Percentiles rank a stretch among this genome's conserved stretches.
Conservation (phyloP, 1,284 basidiomycete genomes). For the Ustilago shanxiensis region DNA sequence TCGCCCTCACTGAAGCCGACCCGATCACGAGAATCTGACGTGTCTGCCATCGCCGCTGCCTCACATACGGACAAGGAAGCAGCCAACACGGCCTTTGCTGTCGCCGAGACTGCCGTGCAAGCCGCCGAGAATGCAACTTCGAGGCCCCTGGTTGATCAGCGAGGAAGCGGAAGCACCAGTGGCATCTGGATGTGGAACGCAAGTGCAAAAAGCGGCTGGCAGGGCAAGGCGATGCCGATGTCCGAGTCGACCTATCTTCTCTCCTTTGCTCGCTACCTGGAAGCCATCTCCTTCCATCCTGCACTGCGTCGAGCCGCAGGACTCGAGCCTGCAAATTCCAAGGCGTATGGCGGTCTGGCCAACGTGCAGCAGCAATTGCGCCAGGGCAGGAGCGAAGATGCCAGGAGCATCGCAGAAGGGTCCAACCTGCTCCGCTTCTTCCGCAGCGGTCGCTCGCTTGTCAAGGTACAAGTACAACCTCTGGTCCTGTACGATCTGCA, state of each 20-base stretch:
- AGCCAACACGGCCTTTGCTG: slow-evolving; percentile 54
- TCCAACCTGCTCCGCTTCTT: slow-evolving; percentile 53
- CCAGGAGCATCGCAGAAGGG: slow-evolving; percentile 47
- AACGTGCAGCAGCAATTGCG: slow-evolving; percentile 47
- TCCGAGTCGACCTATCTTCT: slow-evolving; percentile 60
- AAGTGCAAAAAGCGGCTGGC: slow-evolving; percentile 49
- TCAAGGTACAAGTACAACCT: slow-evolving; percentile 58
- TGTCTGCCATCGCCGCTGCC: slow-evolving; percentile 53
- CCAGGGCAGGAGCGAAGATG: slow-evolving; percentile 43
- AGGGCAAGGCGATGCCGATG: slow-evolving; percentile 47
- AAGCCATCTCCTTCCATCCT: slow-evolving; percentile 59
- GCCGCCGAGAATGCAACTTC: slow-evolving; percentile 43
- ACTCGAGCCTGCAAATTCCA: slow-evolving; percentile 34
- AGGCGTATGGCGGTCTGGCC: slow-evolving; percentile 38
- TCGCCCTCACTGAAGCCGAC: slow-evolving; percentile 20
- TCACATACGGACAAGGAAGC: slow-evolving; percentile 51
- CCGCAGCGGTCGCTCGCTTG: slow-evolving; percentile 45
- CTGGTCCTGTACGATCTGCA: slow-evolving; percentile 52
- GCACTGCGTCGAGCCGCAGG: slow-evolving; percentile 46
- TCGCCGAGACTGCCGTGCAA: slow-evolving; percentile 56
- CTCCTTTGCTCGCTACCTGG: slow-evolving; percentile 62
- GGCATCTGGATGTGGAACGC: slow-evolving; percentile 61
- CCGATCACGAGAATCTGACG: slow-evolving; percentile 41
- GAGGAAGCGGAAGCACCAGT: slow-evolving; percentile 30
- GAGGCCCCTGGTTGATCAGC: slow-evolving; percentile 35